Base-by-base conservation (phyloP, 2,329 filamentous ascomycete genomes). In the Magnaporthiopsis incrustans region DNA sequence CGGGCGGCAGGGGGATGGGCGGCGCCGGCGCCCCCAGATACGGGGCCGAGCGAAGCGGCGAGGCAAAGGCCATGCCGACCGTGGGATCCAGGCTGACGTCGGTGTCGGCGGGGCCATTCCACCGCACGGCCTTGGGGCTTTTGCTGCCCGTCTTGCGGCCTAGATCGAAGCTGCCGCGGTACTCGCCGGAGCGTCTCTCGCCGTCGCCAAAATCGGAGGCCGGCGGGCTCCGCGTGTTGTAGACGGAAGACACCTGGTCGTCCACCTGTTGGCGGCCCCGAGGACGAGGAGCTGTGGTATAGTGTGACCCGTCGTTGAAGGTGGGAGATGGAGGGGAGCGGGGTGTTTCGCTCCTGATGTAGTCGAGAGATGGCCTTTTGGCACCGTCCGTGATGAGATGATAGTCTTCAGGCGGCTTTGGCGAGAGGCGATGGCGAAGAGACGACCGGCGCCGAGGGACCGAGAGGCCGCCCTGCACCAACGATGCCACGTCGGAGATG, bases 1-100 rank as follows among this genome's bases (percentile, higher is more conserved):
- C 78, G 1, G 80, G 78, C 0, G 83, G 81, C 0, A 86, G 74
- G 1, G 81, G 83, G 7, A 85, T 75, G 4, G 76, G 74, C 12
- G 73, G 53, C 4, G 53, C 61, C 4, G 44, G 27, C 5, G 44
- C 44, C n/a, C 44, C 44, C 44, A 53, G 6, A 22, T 53, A 22
- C 10, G 44, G 44, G 18, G 44, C 44, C 27, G 60, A 57, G 18
- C 60, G 60, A 1, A 62, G 38, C 22, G 60, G 60, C 30, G 60
- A 56, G 3, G 60, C 10, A 30, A 62, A 62, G 38, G 50, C 60
- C 60, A 62, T 61, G 18, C 44, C 53, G 7, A 53, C 44, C 18
- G 44, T 53, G 22, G 44, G 44, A n/a, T 53, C 44, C 7, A 53
- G 44, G 22, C 44, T 53, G 8, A 53, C 44, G 7, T 53, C 44